Percentiles rank a stretch among this genome's conserved stretches.
Conservation (phyloP, 2,329 filamentous ascomycete species). For the Allantophomopsis cytisporea region DNA sequence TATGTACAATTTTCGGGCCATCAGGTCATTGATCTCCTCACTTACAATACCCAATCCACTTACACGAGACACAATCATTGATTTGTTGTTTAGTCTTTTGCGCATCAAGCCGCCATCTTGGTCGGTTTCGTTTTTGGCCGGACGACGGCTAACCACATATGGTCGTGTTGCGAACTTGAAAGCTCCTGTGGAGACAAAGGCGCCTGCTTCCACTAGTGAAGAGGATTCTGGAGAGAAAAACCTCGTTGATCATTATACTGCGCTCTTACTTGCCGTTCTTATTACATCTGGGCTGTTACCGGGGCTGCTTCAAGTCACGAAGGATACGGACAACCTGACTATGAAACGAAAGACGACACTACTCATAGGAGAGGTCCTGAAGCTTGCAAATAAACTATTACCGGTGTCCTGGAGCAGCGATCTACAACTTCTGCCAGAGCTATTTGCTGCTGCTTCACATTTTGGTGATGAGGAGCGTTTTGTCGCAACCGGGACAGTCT, state of each 20-base stretch:
- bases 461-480: slow-evolving; percentile 63
- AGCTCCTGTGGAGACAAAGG: slow-evolving; percentile 33
- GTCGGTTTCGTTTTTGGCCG: slow-evolving; percentile 91
- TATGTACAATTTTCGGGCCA: slow-evolving; percentile 75
- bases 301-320: slow-evolving; percentile 48
- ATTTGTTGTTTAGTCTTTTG: slow-evolving; percentile 67
- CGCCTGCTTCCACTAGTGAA: slow-evolving; percentile 32
- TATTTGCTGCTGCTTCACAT: slow-evolving; percentile 64
- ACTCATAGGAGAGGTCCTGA: slow-evolving; percentile 80
- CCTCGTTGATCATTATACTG: slow-evolving; percentile 88
- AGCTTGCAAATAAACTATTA: slow-evolving; percentile 74
- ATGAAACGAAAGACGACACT: slow-evolving; percentile 83
- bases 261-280: slow-evolving; percentile 73
- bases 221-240: slow-evolving; percentile 66
- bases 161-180: slow-evolving; percentile 84
- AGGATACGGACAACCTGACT: slow-evolving; percentile 51
- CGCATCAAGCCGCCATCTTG: slow-evolving; percentile 89
- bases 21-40: slow-evolving; percentile 63
- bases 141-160: slow-evolving; percentile 85
- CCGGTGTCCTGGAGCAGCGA: slow-evolving; percentile 72
- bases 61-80: slow-evolving; percentile 66
- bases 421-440: slow-evolving; percentile 75
- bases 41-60: slow-evolving; percentile 41
- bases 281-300: slow-evolving; percentile 66
- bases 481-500: slow-evolving; percentile 78